Conservation (phyloP, 2,329 filamentous ascomycete species). For the Coccinonectria pachysandricola region DNA sequence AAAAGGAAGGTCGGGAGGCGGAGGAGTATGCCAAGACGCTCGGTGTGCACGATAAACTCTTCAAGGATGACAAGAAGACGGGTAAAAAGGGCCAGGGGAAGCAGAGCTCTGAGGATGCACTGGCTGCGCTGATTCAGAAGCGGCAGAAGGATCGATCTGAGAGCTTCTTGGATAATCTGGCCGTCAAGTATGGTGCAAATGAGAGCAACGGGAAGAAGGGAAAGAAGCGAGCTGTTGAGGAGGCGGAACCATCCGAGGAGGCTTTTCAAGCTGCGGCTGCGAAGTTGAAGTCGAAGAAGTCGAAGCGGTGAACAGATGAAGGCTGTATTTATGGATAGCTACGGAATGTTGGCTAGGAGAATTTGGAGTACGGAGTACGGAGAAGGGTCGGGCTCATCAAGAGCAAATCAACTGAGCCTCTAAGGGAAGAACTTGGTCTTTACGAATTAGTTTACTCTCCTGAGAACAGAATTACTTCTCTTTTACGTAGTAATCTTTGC, state of each 20-base stretch:
- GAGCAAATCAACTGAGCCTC: too few relatives aligned
- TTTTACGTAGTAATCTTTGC: too few relatives aligned
- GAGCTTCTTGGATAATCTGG: slow-evolving; percentile 61
- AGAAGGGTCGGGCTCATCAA: too few relatives aligned
- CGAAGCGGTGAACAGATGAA: slow-evolving; percentile 8
- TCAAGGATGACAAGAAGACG: slow-evolving; percentile 40
- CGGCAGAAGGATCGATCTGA: slow-evolving; percentile 52
- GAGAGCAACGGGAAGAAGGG: slow-evolving; percentile 37
- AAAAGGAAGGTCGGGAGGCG: slow-evolving; percentile 61
- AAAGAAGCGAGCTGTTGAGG: slow-evolving; percentile 47
- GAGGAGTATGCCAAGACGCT: slow-evolving; percentile 65
- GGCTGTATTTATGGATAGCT: too few relatives aligned
- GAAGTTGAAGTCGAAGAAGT: slow-evolving; percentile 28
- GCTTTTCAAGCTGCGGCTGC: slow-evolving; percentile 48
- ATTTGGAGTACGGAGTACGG: slow-evolving; percentile 3
- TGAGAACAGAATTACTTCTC: too few relatives aligned
- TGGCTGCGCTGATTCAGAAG: slow-evolving; percentile 66
- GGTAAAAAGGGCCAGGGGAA: slow-evolving; percentile 31
- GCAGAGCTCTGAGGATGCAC: slow-evolving; percentile 36
- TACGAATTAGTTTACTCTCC: too few relatives aligned
- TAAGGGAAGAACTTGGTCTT: too few relatives aligned
- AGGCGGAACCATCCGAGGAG: slow-evolving; percentile 52
- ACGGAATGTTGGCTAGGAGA: neutral
- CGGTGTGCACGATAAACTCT: slow-evolving; percentile 62
- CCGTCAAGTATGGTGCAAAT: slow-evolving; percentile 59